Base-by-base conservation (phyloP, 768 basidiomycete species). In the Psilocybe azurescens region DNA sequence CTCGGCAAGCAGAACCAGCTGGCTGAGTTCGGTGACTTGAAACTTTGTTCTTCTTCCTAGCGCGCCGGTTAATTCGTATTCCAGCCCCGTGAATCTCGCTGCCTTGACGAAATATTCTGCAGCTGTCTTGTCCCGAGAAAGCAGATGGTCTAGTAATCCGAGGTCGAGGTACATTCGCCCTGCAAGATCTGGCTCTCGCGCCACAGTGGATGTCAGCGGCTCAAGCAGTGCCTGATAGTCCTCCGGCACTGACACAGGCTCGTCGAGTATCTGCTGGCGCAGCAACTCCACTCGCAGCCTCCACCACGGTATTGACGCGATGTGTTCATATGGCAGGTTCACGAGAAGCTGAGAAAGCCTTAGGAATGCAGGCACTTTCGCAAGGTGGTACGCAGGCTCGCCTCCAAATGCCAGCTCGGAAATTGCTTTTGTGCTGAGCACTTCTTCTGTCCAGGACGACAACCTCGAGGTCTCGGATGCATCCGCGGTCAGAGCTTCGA, bases 341-440 rank as follows among this genome's bases (percentile, higher is more conserved):
- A 97, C 76, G 51, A 97, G 78, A 28, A 93, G 77, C 68, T 90
- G 85, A 0, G 96, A 86, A 58, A 96, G 77, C 32, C 88, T 84
- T 53, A 99, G 83, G 69, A 97, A 88, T 20, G 84, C 74, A 5
- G 95, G 83, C 39, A 75, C 77, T 67, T 81, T 81, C 7, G 89
- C 83, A 49, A 99, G 91, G 73, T 99, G 97, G 76, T 99, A 99
- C 0, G 93, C 94, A 8, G 97, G 97, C 77, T 99, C 97, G 3
- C 97, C 97, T 3, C 87, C 86, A 63, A 84, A 86, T 0, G 95
- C 89, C 47, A 99, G 84, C 63, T 91, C 87, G 5, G 88, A 78
- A 60, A 94, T 79, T 24, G 95, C 86, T 51, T 85, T 85, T 30
- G 77, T 74, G 68, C 94, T 84, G 44, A 98, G 75, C 3, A 73